These are phyloP conservation scores for Avicennia marina DNA, from an alignment of 257 asterid genomes.

Conservation along the genomic window DNA sequence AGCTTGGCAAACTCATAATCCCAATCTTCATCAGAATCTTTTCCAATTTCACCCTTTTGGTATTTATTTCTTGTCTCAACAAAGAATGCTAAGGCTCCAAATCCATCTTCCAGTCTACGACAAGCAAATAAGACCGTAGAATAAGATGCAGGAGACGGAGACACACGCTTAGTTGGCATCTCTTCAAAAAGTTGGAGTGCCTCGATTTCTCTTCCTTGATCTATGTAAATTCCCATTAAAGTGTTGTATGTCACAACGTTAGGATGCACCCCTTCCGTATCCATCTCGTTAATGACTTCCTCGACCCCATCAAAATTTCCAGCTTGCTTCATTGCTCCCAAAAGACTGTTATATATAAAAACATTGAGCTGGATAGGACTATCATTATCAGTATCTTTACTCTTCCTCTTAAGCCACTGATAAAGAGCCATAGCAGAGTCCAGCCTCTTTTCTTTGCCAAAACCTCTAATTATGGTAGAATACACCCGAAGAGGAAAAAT, in stretches of 20 bases:
- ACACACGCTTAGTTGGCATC: conserved; percentile 50
- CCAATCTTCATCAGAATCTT: conserved; percentile 47
- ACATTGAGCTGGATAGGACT: conserved; percentile 45
- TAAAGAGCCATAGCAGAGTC: conserved; percentile 61
- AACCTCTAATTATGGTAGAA: conserved; percentile 66
- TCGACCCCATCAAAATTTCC: conserved; percentile 42
- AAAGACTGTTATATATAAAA: conserved; percentile 69
- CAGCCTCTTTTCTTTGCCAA: conserved; percentile 70
- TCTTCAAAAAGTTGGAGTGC: conserved; percentile 63
- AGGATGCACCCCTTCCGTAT: conserved; percentile 47
- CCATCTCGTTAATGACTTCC: conserved; percentile 53
- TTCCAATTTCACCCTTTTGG: conserved; percentile 55
- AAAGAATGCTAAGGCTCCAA: conserved; percentile 65
- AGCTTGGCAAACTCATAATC: conserved; percentile 58
- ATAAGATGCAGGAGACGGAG: conserved; percentile 78
- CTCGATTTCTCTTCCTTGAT: conserved; percentile 58
- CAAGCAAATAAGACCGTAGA: conserved; percentile 71
- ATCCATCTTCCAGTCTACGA: conserved; percentile 69
- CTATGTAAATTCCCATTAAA: conserved; percentile 67
- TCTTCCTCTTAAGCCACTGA: conserved; percentile 76
- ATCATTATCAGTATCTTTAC: conserved; percentile 31
- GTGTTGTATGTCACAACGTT: conserved; percentile 73
- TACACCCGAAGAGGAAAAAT: conserved; percentile 77
- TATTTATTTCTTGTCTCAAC: conserved; percentile 36
- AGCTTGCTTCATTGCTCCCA: conserved; percentile 71